Conservation (phyloP, 129 eudicot species). For the Oenanthe sinensis region DNA sequence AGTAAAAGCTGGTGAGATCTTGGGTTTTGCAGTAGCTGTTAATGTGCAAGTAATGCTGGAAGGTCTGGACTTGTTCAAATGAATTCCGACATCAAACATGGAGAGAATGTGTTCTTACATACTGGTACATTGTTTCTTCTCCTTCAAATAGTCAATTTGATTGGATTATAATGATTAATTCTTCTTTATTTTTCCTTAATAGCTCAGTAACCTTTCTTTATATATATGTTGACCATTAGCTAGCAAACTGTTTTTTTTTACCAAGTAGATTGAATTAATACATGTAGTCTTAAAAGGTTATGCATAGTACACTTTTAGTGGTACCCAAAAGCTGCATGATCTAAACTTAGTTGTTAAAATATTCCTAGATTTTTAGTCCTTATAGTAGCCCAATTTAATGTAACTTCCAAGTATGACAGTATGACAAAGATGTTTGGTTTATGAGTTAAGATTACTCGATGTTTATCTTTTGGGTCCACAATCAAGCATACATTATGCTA, state of each 20-base stretch:
- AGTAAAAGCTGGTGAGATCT: constrained; percentile 39
- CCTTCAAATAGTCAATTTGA: constrained; percentile 27
- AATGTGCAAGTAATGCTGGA: constrained; percentile 23
- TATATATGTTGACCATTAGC: neutral
- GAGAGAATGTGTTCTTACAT: constrained; percentile 59
- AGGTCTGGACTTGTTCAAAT: constrained; percentile 51
- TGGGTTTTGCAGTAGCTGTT: constrained; percentile 74
- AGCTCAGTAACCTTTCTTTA: neutral
- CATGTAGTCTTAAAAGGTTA: neutral
- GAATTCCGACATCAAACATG: constrained; percentile 81
- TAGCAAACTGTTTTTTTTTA: neutral
- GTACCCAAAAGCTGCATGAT: constrained; percentile 3
- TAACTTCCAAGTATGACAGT: constrained; percentile 56
- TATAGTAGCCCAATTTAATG: neutral
- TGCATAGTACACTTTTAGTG: neutral
- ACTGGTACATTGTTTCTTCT: constrained; percentile 21
- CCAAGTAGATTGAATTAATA: neutral
- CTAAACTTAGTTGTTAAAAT: constrained; percentile 11
- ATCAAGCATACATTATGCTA: neutral
- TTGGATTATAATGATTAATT: constrained; percentile 8
- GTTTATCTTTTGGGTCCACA: constrained; percentile 9
- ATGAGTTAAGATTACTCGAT: constrained; percentile 43
- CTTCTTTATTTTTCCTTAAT: neutral
- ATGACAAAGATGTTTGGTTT: constrained; percentile 55
- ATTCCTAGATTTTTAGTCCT: constrained; percentile 13